Conservation (phyloP, 2,329 filamentous ascomycete species). For the Nemania abortiva region DNA sequence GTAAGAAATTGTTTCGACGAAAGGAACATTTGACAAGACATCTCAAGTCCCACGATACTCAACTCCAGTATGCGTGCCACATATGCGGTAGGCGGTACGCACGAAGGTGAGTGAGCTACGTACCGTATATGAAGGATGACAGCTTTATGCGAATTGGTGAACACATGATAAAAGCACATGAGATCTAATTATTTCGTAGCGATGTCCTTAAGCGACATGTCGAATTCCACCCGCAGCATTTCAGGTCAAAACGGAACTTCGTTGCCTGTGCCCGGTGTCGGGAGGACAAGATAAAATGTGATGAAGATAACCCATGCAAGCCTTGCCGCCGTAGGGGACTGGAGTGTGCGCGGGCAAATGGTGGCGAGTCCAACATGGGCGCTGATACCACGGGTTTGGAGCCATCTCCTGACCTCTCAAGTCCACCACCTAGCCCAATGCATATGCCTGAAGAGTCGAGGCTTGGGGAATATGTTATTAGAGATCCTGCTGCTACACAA, state of each 20-base stretch:
- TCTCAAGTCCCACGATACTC: slow-evolving; percentile 43
- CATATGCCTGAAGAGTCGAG: slow-evolving; percentile 2
- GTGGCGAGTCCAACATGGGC: slow-evolving; percentile 1
- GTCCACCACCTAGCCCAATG: slow-evolving; percentile 3
- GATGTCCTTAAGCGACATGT: slow-evolving; percentile 46
- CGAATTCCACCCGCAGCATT: slow-evolving; percentile 40
- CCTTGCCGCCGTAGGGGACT: slow-evolving; percentile 39
- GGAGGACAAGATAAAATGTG: slow-evolving; percentile 43
- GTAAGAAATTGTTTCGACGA: slow-evolving; percentile 44
- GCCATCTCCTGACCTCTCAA: not conserved
- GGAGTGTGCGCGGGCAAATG: slow-evolving; percentile 36
- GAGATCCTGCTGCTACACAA: slow-evolving; percentile 15
- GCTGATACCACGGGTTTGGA: slow-evolving; percentile 2
- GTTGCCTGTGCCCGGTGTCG: slow-evolving; percentile 40
- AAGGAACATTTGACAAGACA: slow-evolving; percentile 48
- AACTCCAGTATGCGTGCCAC: slow-evolving; percentile 44
- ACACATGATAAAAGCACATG: not conserved
- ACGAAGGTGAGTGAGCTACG: slow-evolving; percentile 40
- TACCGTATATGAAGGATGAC: no score
- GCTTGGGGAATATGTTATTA: slow-evolving; percentile 21
- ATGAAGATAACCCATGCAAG: slow-evolving; percentile 42
- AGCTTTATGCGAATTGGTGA: not conserved
- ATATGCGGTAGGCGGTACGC: slow-evolving; percentile 46
- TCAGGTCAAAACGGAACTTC: slow-evolving; percentile 37
- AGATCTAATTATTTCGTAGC: slow-evolving; percentile 27